phyloP scores from a whole-genome alignment of 257 asterid species.

The Solanum pennellii region DNA sequence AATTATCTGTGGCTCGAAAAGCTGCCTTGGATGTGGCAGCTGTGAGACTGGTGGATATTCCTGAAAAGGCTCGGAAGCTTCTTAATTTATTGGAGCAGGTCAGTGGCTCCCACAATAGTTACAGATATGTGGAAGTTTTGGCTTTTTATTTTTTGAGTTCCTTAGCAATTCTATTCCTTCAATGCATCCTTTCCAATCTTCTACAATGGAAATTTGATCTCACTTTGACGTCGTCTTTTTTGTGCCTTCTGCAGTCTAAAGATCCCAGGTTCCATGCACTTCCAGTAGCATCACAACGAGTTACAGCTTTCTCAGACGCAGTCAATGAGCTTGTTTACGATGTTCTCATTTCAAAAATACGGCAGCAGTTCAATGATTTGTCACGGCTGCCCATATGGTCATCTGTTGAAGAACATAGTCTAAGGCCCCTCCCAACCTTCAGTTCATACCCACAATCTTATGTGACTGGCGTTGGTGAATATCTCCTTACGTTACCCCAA shows the following conservation, averaged over 20 bases:
- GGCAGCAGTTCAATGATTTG: slow-evolving; percentile 66
- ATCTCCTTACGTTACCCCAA: slow-evolving; percentile 96
- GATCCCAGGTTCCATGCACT: slow-evolving; percentile 98
- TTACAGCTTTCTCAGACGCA: slow-evolving; percentile 80
- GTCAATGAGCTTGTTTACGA: slow-evolving; percentile 95
- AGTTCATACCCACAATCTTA: slow-evolving; percentile 90
- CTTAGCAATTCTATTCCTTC: not conserved
- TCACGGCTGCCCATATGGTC: slow-evolving; percentile 83
- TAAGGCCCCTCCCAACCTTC: slow-evolving; percentile 68
- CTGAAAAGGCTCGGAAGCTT: slow-evolving; percentile 90
- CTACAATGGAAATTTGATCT: not conserved
- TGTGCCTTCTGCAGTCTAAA: slow-evolving; percentile 62
- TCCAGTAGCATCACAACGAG: slow-evolving; percentile 85
- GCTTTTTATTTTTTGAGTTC: not conserved
- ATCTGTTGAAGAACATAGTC: slow-evolving; percentile 72
- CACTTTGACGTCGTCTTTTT: slow-evolving; percentile 4
- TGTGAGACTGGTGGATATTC: slow-evolving; percentile 66
- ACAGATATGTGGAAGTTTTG: not conserved
- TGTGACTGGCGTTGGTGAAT: slow-evolving; percentile 86
- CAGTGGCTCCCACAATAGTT: not conserved
- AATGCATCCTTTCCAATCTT: not conserved
- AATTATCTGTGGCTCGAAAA: slow-evolving; percentile 62
- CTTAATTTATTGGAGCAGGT: slow-evolving; percentile 92
- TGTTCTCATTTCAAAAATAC: slow-evolving; percentile 79
- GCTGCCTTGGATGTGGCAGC: slow-evolving; percentile 91